Percentiles rank a stretch among this genome's conserved stretches.
Evolutionary conservation across 331 rosid species (phyloP).

Genomic region (Prunus yedoensis): DNA sequence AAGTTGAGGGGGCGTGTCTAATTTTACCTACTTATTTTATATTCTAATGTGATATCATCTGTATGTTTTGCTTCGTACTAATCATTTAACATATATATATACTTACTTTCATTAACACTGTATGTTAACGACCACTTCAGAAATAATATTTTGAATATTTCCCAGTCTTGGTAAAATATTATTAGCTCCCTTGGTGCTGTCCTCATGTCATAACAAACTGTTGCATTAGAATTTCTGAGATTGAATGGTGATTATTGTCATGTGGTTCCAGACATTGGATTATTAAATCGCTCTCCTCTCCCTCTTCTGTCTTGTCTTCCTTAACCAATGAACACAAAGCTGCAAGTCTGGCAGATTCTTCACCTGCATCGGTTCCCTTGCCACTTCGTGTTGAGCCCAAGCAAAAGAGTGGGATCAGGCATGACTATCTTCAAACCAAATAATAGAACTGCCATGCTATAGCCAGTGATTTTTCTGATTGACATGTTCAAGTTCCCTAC

Average conservation of each 20-base stretch:
- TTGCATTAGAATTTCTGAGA: no score
- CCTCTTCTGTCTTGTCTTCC: slow-evolving; percentile 27
- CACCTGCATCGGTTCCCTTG: slow-evolving; percentile 78
- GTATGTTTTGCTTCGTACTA: no score
- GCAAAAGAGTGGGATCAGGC: slow-evolving; percentile 96
- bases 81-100: no score
- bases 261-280: background rate
- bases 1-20: no score
- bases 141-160: no score
- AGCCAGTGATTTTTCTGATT: background rate
- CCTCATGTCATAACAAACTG: no score
- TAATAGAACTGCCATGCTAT: background rate
- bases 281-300: background rate
- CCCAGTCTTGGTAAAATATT: no score
- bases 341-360: slow-evolving; percentile 84
- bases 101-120: no score
- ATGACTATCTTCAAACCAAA: slow-evolving; percentile 7
- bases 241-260: background rate
- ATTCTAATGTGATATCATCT: no score
- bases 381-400: slow-evolving; percentile 91
- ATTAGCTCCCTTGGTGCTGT: no score
- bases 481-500: background rate
- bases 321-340: slow-evolving; percentile 74
- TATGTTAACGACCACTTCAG: no score
- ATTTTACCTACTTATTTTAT: no score